Conservation (phyloP, 2,329 filamentous ascomycete genomes). For the Orbilia quercus region DNA sequence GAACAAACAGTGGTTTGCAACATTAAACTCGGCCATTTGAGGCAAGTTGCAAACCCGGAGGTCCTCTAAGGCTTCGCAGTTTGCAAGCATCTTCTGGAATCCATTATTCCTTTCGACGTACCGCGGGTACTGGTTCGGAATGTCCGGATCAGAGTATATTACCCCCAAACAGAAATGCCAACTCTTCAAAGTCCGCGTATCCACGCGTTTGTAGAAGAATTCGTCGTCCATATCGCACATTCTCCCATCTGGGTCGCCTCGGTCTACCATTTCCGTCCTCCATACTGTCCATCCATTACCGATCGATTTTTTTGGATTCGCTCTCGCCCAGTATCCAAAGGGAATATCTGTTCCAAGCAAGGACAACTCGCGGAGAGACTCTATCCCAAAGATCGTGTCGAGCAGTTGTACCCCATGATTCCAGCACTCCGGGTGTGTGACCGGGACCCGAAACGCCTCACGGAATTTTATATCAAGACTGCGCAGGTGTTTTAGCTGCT, state of each 20-base stretch:
- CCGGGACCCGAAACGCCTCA: background rate
- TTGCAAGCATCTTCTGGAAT: conserved; percentile 12
- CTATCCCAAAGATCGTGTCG: conserved; percentile 30
- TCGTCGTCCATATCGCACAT: conserved; percentile 26
- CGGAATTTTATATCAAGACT: conserved; percentile 27
- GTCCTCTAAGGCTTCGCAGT: conserved; percentile 21
- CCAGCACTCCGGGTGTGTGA: background rate
- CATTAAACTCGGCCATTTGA: conserved; percentile 23
- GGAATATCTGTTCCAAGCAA: conserved; percentile 36
- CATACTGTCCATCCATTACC: conserved; percentile 18
- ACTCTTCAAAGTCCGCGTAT: conserved; percentile 9
- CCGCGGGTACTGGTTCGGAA: background rate
- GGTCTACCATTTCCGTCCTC: conserved; percentile 26
- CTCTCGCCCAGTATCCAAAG: conserved; percentile 30
- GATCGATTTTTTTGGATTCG: conserved; percentile 3
- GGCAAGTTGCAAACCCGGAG: conserved; percentile 37
- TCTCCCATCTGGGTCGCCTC: conserved; percentile 1
- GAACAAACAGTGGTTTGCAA: conserved; percentile 30
- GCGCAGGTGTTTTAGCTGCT: background rate
- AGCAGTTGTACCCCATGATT: conserved; percentile 3
- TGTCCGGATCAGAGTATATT: conserved; percentile 1
- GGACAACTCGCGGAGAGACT: conserved; percentile 17
- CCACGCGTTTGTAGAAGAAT: conserved; percentile 29
- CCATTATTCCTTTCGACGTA: conserved; percentile 18
- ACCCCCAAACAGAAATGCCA: conserved; percentile 34